Base-by-base conservation (phyloP, 805 yeast species). In the Starmerella bombicola region DNA sequence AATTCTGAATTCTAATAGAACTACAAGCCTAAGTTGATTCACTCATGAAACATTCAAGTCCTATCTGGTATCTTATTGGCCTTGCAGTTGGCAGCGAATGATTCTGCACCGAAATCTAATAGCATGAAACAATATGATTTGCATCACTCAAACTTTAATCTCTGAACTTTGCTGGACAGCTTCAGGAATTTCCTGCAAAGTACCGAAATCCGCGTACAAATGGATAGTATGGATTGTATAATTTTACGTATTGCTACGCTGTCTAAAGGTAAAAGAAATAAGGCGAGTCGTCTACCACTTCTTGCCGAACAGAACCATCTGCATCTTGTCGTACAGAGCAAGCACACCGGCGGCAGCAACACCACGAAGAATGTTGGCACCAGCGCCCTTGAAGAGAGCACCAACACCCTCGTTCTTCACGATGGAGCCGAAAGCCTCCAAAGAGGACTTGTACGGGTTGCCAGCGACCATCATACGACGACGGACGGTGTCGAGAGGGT, bases 381-480 rank as follows among this genome's bases (percentile, higher is more conserved):
- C 93, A 70, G 93, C 83, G 75, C 95, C 95, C 78, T 81, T 84
- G 85, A 84, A 84, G 70, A 84, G 73, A 59, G 95, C 80, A 52
- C 63, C 60, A 60, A 80, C 65, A 80, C 95, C 95, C 74, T 83
- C 94, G 64, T 84, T 79, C 59, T 91, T 91, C 58, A 83, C 84
- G 64, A 84, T 81, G 71, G 81, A 70, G 60, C 63, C 69, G 80
- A 79, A 76, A 70, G 86, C 81, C 69, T 83, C 93, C 66, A 81
- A 73, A 58, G 94, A 91, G 75, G 93, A 91, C 63, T 74, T 69
- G 73, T 83, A 83, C 72, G 83, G 91, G 71, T 93, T 93, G 57
- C 94, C 83, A 59, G 94, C 84, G 93, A 83, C 84, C 95, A 83
- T 83, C 94, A 83, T 84, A 79, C 95, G 82, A 80, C 95, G 82